Base-by-base conservation (phyloP, 176 grass and related monocot genomes). In the Saccharum spontaneum region DNA sequence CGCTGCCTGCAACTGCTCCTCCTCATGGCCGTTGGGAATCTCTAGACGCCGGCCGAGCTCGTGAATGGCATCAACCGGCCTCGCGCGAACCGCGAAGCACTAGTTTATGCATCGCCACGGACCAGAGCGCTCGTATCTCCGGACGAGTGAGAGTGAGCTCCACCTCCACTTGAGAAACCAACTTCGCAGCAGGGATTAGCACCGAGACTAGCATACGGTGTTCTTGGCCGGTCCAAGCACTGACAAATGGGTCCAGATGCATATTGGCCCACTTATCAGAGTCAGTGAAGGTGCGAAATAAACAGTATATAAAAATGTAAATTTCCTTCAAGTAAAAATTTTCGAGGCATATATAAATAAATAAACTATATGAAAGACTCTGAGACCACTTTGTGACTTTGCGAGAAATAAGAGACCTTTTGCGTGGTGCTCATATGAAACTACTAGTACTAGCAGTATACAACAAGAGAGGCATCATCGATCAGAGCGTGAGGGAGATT, bases 1-100 rank as follows among this genome's bases (percentile, higher is more conserved):
- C 57, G 46, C 65, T 7, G 48, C 48, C 65, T 7, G 48, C 48
- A 37, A 55, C 73, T 44, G 34, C 15, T 38, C 79, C 41, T 49
- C 43, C 78, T 23, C 20, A 34, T 18, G 59, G 33, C 37, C 31
- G 36, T 80, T 80, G 33, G 18, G 77, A 81, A 81, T 86, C 69
- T 65, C 77, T 50, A 80, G 85, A 71, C 75, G 55, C 15, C 63
- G 82, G 43, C 10, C 63, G 82, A 48, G 87, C 59, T 75, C 82
- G 76, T 85, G 76, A 44, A 31, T 16, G 26, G 63, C 14, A 46
- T 4, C 73, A 65, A 57, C 18, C 45, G 38, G 23, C 26, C 26
- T 75, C 41, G 43, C 3, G 45, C 61, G 61, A 80, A 80, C 33
- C 60, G 37, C 76, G 82, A 80, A 69, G 82, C 87, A 10, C 22